Evolutionary conservation across 1,139 yeast species (phyloP).

Genomic region (Kluyveromyces sp.): DNA sequence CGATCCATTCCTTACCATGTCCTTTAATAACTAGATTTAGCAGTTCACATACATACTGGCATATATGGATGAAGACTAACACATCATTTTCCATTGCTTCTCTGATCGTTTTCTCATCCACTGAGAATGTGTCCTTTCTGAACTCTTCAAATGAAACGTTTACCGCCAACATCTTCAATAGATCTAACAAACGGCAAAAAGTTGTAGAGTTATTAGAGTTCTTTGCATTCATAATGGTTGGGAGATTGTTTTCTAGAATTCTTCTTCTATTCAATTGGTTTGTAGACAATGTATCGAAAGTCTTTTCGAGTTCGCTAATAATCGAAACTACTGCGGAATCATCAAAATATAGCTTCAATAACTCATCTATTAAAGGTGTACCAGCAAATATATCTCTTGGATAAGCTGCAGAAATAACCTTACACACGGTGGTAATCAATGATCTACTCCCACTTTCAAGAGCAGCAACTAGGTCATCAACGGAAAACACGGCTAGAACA

Average conservation of each 20-base stretch:
- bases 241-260: constrained; percentile 21
- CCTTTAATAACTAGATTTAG: constrained; percentile 10
- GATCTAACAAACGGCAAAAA: constrained; percentile 24
- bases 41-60: constrained; percentile 24
- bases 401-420: constrained; percentile 26
- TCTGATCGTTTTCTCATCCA: constrained; percentile 14
- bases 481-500: constrained; percentile 22
- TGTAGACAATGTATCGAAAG: constrained; percentile 17
- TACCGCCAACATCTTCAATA: constrained; percentile 22
- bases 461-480: constrained; percentile 27
- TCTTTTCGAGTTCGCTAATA: constrained; percentile 27
- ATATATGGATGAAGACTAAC: constrained; percentile 25
- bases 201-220: constrained; percentile 13
- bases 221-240: constrained; percentile 16
- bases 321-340: constrained; percentile 19
- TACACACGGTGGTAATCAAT: constrained; percentile 27
- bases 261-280: constrained; percentile 28
- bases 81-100: constrained; percentile 20
- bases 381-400: constrained; percentile 31
- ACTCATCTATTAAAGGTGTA: constrained; percentile 23
- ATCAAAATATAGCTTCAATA: constrained; percentile 20
- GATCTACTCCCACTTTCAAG: constrained; percentile 22
- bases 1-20: constrained; percentile 15
- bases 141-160: constrained; percentile 21
- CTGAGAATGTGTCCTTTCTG: constrained; percentile 20